Evolutionary conservation across 2,329 filamentous ascomycete genomes (phyloP).

Genomic region (Arthroderma uncinatum): DNA sequence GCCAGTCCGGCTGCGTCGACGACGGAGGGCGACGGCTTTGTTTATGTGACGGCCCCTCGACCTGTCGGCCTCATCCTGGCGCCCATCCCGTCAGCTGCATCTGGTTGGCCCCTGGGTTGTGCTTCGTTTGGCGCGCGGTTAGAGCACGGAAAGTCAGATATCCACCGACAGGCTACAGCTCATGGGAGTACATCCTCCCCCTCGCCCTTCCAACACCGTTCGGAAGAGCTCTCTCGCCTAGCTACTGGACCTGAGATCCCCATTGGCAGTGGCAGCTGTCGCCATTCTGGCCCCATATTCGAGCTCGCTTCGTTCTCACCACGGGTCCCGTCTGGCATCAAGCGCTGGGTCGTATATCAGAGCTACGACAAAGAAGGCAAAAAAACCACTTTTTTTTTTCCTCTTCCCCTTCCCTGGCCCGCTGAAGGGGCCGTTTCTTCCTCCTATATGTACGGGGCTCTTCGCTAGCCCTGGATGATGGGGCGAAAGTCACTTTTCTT

Average conservation of each 20-base stretch:
- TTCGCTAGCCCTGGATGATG: conserved; percentile 1
- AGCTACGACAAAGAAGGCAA: conserved; percentile 4
- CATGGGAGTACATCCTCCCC: background rate
- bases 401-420: background rate
- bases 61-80: background rate
- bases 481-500: conserved; percentile 5
- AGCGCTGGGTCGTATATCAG: background rate
- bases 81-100: background rate
- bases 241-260: background rate
- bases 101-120: background rate
- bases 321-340: background rate
- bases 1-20: too few species aligned
- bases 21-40: background rate
- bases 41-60: background rate
- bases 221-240: background rate
- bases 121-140: background rate
- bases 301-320: background rate
- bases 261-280: background rate
- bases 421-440: conserved; percentile 4
- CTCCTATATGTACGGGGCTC: background rate
- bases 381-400: background rate
- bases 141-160: conserved; percentile 5
- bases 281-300: background rate
- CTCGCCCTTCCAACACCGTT: background rate
- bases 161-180: background rate